phyloP scores from a whole-genome alignment of 176 grass and related monocot species.

The Lolium multiflorum region DNA sequence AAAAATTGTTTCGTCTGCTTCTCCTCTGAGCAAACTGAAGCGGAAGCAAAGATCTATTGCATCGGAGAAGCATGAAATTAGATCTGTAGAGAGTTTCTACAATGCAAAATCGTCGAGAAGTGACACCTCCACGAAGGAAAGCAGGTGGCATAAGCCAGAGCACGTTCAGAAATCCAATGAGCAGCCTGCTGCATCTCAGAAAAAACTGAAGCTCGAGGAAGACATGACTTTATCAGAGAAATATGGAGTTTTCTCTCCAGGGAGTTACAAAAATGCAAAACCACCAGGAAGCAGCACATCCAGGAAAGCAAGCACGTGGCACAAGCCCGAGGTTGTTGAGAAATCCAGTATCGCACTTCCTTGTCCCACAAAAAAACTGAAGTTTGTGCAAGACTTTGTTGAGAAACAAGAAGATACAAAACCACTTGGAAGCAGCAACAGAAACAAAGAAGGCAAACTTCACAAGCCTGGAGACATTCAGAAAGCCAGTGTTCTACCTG shows the following conservation, averaged over 20 bases:
- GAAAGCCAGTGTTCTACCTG: neutral
- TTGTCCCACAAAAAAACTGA: neutral
- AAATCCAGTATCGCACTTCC: constrained; percentile 8
- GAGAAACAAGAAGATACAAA: neutral
- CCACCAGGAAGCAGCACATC: neutral
- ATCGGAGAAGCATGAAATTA: constrained; percentile 1
- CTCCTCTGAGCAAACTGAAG: neutral
- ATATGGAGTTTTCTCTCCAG: neutral
- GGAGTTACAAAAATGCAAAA: neutral
- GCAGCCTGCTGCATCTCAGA: neutral
- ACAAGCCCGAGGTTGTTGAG: constrained; percentile 2
- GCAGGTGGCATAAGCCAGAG: constrained; percentile 3
- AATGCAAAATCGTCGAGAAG: constrained; percentile 10
- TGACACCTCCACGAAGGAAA: neutral
- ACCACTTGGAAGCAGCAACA: neutral
- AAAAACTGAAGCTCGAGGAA: neutral
- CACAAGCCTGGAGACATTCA: neutral
- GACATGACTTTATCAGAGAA: neutral
- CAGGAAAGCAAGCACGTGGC: constrained; percentile 4
- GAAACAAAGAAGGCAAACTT: neutral
- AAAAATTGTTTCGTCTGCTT: too few relatives aligned
- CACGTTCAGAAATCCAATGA: constrained; percentile 19
- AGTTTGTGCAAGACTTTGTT: neutral
- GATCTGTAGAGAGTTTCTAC: neutral
- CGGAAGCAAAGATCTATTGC: neutral